Evolutionary conservation across 371 early-diverging fungal species (phyloP).

Genomic region (Capillidium heterosporum): DNA sequence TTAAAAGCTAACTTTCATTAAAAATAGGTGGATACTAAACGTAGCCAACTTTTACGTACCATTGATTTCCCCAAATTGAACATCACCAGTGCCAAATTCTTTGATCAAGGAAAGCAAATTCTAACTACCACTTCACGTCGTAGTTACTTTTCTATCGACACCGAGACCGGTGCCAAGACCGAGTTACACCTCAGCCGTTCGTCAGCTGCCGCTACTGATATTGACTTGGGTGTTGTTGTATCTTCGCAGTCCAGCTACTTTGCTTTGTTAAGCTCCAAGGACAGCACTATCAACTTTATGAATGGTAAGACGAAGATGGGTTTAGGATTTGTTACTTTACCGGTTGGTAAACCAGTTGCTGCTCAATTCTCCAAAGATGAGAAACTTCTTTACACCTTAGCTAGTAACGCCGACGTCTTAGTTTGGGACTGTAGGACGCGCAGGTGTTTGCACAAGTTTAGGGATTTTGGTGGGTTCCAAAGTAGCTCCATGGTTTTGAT

Average conservation of each 20-base stretch:
- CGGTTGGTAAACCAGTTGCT: conserved; percentile 42
- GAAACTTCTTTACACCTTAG: conserved; percentile 36
- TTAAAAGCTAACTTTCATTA: background rate
- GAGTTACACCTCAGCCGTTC: background rate
- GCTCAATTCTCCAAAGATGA: conserved; percentile 40
- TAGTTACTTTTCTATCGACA: conserved; percentile 65
- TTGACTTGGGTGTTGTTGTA: background rate
- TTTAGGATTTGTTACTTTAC: conserved; percentile 70
- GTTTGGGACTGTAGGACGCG: conserved; percentile 46
- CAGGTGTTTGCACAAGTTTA: conserved; percentile 50
- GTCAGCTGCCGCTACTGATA: background rate
- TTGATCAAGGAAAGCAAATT: conserved; percentile 49
- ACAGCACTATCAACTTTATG: conserved; percentile 65
- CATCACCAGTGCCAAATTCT: conserved; percentile 51
- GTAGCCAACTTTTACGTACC: conserved; percentile 73
- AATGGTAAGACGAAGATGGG: conserved; percentile 60
- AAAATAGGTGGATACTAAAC: conserved; percentile 61
- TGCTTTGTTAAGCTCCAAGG: conserved; percentile 46
- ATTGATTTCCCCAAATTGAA: conserved; percentile 67
- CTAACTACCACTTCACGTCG: conserved; percentile 52
- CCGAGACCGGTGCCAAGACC: conserved; percentile 38
- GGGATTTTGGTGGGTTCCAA: conserved; percentile 65
- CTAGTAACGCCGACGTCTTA: conserved; percentile 43
- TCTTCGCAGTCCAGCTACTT: conserved; percentile 14
- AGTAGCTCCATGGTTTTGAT: conserved; percentile 50